Evolutionary conservation across 1,139 yeast species (phyloP), one percentile per base, ranked within the genome.

Genomic region (Pichia inconspicua): DNA sequence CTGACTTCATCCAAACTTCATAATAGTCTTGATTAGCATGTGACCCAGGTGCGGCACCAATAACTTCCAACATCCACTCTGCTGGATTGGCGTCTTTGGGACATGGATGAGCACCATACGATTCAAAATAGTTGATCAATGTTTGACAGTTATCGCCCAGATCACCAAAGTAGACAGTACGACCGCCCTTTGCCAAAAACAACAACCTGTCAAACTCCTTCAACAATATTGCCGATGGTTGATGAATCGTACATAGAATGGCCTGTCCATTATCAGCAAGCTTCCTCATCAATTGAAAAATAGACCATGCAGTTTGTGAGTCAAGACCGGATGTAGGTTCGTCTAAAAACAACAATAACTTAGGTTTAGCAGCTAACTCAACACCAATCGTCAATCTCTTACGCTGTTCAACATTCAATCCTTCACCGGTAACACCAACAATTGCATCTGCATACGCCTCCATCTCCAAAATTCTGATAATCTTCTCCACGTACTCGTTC

Each of bases 131-230:
- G 41, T 68, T 58, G 43, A 77, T 68, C 56, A 82, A 65, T 3
- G 77, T 69, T 12, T 59, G 45, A 49, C 84, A 78, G 56, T 63
- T 38, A 72, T 71, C 52, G 66, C 86, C 86, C 56, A 80, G 77
- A 55, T 80, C 83, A 53, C 86, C 86, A 63, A 80, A 80, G 62
- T 81, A 81, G 37, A 80, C 85, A 53, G 84, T 80, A 62, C 75
- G 68, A 55, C 86, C 87, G 57, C 82, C 82, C 53, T 70, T 72
- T 54, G 72, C 71, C 57, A 77, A 65, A 47, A 77, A 61, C 50
- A 77, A 62, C 48, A 77, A 65, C 52, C 78, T 68, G 54, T 77
- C 82, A 57, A 77, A 77, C 53, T 72, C 73, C 54, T 76, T 77
- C 53, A 77, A 74, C 50, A 77, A 63, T 17, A 78, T 73, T 35